These are phyloP conservation scores for Xenosphaeropsis pyriputrescens DNA, from an alignment of 2,329 filamentous ascomycete genomes.

Conservation along the genomic window DNA sequence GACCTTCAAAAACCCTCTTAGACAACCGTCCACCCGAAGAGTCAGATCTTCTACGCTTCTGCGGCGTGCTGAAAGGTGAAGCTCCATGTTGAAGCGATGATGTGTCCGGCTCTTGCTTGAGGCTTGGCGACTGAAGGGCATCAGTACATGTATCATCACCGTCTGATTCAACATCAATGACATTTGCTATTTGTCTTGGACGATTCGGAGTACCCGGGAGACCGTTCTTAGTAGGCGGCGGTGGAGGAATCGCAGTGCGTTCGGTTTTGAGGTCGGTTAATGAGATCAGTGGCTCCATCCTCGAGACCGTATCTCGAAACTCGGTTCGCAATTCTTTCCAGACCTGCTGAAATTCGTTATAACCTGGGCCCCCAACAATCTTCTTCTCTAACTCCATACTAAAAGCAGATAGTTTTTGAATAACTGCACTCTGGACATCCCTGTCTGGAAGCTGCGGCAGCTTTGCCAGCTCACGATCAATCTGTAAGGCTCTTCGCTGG, in stretches of 20 bases:
- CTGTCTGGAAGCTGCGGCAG: slow-evolving; percentile 50
- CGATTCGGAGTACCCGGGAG: no score
- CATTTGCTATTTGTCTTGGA: no score
- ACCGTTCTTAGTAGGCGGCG: not conserved
- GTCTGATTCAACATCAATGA: slow-evolving; percentile 4
- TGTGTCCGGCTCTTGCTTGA: not conserved
- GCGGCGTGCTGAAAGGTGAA: no score
- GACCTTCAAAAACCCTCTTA: no score
- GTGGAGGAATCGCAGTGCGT: slow-evolving; percentile 6
- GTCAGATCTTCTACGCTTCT: no score
- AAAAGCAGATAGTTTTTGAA: slow-evolving; percentile 42
- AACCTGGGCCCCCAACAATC: slow-evolving; percentile 35
- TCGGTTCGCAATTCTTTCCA: slow-evolving; percentile 19
- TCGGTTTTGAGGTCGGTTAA: slow-evolving; percentile 3
- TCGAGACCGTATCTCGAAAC: slow-evolving; percentile 18
- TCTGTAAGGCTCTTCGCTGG: slow-evolving; percentile 25
- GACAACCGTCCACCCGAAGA: no score
- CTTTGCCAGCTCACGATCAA: slow-evolving; percentile 36
- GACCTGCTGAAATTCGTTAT: slow-evolving; percentile 32
- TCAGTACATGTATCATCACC: slow-evolving; percentile 1
- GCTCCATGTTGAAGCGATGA: no score
- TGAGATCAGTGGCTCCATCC: slow-evolving; percentile 18
- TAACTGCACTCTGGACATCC: slow-evolving; percentile 53
- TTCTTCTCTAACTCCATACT: slow-evolving; percentile 34
- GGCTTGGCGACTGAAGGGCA: not conserved